Percentiles rank a stretch among this genome's conserved stretches.
phyloP scores from a whole-genome alignment of 768 basidiomycete species.

The Agaricus blazei region DNA sequence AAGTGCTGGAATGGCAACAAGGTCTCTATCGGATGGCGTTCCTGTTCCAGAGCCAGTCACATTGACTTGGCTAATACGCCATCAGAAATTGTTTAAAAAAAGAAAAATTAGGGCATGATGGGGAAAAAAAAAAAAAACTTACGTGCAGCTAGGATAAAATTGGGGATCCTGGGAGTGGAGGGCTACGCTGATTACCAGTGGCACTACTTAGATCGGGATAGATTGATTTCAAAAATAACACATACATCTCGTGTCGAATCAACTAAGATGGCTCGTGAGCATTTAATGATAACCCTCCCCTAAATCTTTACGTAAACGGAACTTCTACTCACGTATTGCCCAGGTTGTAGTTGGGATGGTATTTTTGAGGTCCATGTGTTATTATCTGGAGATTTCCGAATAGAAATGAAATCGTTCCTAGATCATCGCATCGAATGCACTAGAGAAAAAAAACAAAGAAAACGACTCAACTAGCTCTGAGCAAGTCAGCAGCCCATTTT shows the following conservation, averaged over 20 bases:
- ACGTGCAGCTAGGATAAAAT: conserved; percentile 47
- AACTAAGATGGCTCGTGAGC: conserved; percentile 24
- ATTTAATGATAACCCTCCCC: neutral
- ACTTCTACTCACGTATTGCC: conserved; percentile 41
- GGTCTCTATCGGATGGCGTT: conserved; percentile 26
- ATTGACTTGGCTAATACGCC: conserved; percentile 24
- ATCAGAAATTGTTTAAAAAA: neutral
- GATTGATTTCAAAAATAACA: conserved; percentile 1
- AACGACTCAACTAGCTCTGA: conserved; percentile 32
- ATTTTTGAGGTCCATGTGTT: conserved; percentile 39
- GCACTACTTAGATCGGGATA: conserved; percentile 5
- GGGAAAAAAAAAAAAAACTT: conserved; percentile 17
- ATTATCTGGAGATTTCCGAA: conserved; percentile 23
- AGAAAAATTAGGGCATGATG: neutral
- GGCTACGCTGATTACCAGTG: conserved; percentile 28
- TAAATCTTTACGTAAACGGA: neutral
- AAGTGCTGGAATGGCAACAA: conserved; percentile 29
- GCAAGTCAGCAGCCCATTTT: conserved; percentile 37
- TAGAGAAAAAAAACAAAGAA: no score
- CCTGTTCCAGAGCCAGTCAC: conserved; percentile 32
- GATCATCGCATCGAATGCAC: neutral
- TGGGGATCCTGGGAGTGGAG: conserved; percentile 40
- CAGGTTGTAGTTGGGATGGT: conserved; percentile 34
- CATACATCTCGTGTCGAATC: conserved; percentile 45
- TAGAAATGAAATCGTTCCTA: conserved; percentile 1